Conservation (phyloP, 2,329 filamentous ascomycete genomes). For the Ophiognomonia clavigignenti-juglandacearum region DNA sequence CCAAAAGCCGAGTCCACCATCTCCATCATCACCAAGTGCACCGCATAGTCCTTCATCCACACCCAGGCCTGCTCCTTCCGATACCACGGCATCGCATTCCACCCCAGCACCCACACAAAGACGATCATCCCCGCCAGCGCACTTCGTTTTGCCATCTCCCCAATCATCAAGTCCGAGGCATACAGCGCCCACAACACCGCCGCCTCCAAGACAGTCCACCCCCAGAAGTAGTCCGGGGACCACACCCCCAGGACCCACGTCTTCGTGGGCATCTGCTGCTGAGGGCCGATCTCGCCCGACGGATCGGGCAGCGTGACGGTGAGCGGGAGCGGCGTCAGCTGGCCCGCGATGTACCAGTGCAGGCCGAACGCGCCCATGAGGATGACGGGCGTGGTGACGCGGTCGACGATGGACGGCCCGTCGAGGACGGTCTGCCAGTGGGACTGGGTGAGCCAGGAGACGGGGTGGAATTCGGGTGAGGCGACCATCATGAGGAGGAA, state of each 20-base stretch:
- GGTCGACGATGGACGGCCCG: slow-evolving; percentile 12
- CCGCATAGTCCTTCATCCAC: slow-evolving; percentile 14
- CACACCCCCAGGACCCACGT: slow-evolving; percentile 11
- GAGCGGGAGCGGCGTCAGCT: slow-evolving; percentile 5
- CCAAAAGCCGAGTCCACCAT: slow-evolving; percentile 13
- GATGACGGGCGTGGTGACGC: slow-evolving; percentile 10
- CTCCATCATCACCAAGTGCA: slow-evolving; percentile 14
- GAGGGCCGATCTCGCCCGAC: background rate
- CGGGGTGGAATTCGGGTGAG: slow-evolving; percentile 6
- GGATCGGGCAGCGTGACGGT: slow-evolving; percentile 11
- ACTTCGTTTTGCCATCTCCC: background rate
- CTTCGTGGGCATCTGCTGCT: background rate
- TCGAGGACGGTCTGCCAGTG: slow-evolving; percentile 12
- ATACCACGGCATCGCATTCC: slow-evolving; percentile 15
- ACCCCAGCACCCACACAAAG: slow-evolving; percentile 11
- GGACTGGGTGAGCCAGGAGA: slow-evolving; percentile 14
- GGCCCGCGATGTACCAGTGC: slow-evolving; percentile 15
- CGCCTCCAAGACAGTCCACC: slow-evolving; percentile 5
- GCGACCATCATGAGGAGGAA: slow-evolving; percentile 6
- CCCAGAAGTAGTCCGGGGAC: slow-evolving; percentile 14
- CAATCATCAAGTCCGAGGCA: background rate
- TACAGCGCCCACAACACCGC: slow-evolving; percentile 8
- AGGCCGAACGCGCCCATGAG: slow-evolving; percentile 10
- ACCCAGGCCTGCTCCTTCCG: slow-evolving; percentile 13
- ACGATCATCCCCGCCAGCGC: background rate